Conservation (phyloP, 257 asterid genomes). For the Przewalskia tangutica region DNA sequence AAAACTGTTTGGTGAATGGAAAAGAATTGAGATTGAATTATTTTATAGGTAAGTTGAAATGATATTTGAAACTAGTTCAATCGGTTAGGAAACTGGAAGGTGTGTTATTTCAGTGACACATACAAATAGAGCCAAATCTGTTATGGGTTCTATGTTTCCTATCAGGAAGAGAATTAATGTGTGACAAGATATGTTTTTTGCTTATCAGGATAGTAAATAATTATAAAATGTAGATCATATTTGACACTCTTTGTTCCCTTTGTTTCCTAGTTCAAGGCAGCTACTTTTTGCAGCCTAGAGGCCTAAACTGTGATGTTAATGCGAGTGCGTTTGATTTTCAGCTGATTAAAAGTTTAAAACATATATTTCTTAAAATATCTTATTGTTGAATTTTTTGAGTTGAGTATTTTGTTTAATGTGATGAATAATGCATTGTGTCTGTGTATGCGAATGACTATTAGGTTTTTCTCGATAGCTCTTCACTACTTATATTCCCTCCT, state of each 20-base stretch:
- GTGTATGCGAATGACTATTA: background rate
- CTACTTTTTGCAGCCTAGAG: background rate
- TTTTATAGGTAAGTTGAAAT: background rate
- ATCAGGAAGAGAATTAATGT: background rate
- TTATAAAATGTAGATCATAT: background rate
- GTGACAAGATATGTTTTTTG: background rate
- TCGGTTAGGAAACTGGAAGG: no score
- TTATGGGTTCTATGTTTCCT: background rate
- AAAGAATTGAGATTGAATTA: background rate
- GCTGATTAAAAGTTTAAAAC: background rate
- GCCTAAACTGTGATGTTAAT: background rate
- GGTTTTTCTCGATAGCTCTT: background rate
- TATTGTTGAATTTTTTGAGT: background rate
- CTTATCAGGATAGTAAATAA: background rate
- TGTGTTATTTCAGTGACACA: background rate
- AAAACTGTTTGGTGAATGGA: background rate
- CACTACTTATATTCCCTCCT: background rate
- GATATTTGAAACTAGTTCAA: background rate
- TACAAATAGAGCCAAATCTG: background rate
- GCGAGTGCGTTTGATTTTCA: background rate
- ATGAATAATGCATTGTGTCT: background rate
- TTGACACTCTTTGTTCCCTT: background rate
- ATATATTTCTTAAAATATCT: background rate
- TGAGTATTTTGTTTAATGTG: background rate
- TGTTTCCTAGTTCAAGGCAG: background rate